Percentiles rank a stretch among this genome's conserved stretches.
phyloP scores from a whole-genome alignment of 2,329 filamentous ascomycete genomes.

The Exophiala oligosperma region DNA sequence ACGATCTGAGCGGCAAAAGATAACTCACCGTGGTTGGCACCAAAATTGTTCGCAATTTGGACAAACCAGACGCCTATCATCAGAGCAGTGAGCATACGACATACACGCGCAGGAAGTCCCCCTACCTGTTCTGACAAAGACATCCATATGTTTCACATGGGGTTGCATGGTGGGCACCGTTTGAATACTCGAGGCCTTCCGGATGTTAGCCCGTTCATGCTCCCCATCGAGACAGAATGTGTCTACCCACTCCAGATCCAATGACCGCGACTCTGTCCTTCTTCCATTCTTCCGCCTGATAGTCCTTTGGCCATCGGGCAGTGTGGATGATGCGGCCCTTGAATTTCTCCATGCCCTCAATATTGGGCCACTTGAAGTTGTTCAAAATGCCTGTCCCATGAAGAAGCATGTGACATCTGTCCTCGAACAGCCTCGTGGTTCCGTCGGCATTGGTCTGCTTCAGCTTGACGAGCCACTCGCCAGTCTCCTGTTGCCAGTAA shows the following conservation, averaged over 20 bases:
- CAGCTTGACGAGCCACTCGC: conserved; percentile 52
- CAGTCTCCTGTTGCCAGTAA: conserved; percentile 51
- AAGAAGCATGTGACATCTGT: conserved; percentile 45
- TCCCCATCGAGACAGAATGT: conserved; percentile 4
- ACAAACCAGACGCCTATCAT: conserved; percentile 35
- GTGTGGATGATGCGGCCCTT: conserved; percentile 43
- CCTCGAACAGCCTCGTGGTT: conserved; percentile 41
- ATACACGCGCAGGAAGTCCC: background rate
- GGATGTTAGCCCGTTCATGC: background rate
- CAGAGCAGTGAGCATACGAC: background rate
- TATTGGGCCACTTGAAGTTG: conserved; percentile 44
- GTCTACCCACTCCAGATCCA: conserved; percentile 42
- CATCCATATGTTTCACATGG: conserved; percentile 45
- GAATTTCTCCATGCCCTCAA: conserved; percentile 43
- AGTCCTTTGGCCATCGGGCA: conserved; percentile 47
- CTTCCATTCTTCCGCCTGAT: conserved; percentile 46
- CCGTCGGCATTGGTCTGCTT: conserved; percentile 39
- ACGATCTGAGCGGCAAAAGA: too few relatives aligned
- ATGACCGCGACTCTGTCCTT: conserved; percentile 46
- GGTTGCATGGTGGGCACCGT: conserved; percentile 51
- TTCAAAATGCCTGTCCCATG: conserved; percentile 53
- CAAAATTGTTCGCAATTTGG: conserved; percentile 48
- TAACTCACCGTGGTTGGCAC: conserved; percentile 39
- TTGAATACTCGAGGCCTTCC: conserved; percentile 41
- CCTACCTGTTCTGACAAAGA: conserved; percentile 47